These are phyloP conservation scores for Waitea zeae DNA, from an alignment of 1,284 basidiomycete species.

Conservation along the genomic window DNA sequence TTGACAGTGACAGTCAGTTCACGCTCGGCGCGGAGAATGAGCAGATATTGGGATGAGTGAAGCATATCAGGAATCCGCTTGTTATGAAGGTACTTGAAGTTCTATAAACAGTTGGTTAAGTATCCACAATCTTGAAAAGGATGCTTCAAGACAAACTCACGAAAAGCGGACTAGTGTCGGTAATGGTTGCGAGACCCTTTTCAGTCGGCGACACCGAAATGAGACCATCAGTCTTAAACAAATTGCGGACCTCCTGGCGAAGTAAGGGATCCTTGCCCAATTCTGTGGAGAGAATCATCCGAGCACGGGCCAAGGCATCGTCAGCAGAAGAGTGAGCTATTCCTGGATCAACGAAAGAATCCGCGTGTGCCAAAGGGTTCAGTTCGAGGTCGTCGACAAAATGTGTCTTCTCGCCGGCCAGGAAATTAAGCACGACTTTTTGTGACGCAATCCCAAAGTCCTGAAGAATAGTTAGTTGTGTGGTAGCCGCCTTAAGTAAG, in stretches of 20 bases:
- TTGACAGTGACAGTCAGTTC: slow-evolving; percentile 74
- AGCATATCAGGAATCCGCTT: slow-evolving; percentile 70
- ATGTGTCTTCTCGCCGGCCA: slow-evolving; percentile 33
- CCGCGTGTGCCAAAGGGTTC: slow-evolving; percentile 55
- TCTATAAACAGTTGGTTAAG: slow-evolving; percentile 24
- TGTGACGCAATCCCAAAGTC: slow-evolving; percentile 68
- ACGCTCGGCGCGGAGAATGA: slow-evolving; percentile 83
- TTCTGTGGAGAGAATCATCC: slow-evolving; percentile 80
- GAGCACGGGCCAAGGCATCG: slow-evolving; percentile 55
- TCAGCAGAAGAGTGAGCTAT: slow-evolving; percentile 36
- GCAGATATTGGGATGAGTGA: slow-evolving; percentile 68
- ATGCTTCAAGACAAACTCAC: slow-evolving; percentile 34
- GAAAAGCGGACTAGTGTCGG: slow-evolving; percentile 79
- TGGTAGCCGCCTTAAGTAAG: background rate
- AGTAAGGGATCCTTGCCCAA: slow-evolving; percentile 88
- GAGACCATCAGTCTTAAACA: slow-evolving; percentile 66
- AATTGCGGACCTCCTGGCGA: slow-evolving; percentile 61
- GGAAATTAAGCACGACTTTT: slow-evolving; percentile 69
- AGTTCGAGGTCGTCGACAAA: slow-evolving; percentile 69
- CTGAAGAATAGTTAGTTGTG: slow-evolving; percentile 16
- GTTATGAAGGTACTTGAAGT: slow-evolving; percentile 87
- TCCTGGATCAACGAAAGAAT: slow-evolving; percentile 61
- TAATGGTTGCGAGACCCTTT: slow-evolving; percentile 79
- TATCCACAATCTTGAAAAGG: background rate
- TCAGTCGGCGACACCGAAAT: slow-evolving; percentile 84